Evolutionary conservation across 306 rosid genomes (phyloP).

Genomic region (Cucurbita argyrosperma): DNA sequence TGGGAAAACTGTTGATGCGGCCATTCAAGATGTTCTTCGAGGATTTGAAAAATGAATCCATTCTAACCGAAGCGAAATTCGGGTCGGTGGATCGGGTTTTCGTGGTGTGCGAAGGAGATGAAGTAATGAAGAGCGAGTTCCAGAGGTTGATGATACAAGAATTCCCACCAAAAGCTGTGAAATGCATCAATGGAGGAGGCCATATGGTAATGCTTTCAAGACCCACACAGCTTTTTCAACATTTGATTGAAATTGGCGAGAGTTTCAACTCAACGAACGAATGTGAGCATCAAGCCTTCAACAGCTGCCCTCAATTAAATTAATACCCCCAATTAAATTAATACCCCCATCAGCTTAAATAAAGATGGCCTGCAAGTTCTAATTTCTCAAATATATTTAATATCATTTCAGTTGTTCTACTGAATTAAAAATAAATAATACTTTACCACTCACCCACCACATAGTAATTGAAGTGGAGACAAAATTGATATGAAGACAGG

Average conservation of each 20-base stretch:
- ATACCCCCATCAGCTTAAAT: neutral
- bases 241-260: neutral
- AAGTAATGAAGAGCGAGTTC: neutral
- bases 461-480: too few relatives aligned
- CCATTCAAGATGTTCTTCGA: neutral
- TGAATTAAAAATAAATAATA: too few relatives aligned
- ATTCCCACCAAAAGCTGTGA: neutral
- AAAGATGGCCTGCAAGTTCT: neutral
- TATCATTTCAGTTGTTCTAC: too few relatives aligned
- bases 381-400: neutral
- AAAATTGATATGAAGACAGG: too few relatives aligned
- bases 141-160: neutral
- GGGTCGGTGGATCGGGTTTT: constrained; percentile 8
- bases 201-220: constrained; percentile 9
- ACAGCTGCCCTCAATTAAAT: neutral
- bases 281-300: neutral
- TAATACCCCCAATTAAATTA: neutral
- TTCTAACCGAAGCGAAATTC: neutral
- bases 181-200: neutral
- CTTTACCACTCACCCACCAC: too few relatives aligned
- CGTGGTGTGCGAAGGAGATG: neutral
- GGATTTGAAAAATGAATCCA: neutral
- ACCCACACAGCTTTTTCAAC: neutral
- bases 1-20: neutral
- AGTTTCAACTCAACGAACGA: neutral